Percentiles rank a stretch among this genome's conserved stretches.
Conservation (phyloP, 2,329 filamentous ascomycete species). For the Fusarium sp. region DNA sequence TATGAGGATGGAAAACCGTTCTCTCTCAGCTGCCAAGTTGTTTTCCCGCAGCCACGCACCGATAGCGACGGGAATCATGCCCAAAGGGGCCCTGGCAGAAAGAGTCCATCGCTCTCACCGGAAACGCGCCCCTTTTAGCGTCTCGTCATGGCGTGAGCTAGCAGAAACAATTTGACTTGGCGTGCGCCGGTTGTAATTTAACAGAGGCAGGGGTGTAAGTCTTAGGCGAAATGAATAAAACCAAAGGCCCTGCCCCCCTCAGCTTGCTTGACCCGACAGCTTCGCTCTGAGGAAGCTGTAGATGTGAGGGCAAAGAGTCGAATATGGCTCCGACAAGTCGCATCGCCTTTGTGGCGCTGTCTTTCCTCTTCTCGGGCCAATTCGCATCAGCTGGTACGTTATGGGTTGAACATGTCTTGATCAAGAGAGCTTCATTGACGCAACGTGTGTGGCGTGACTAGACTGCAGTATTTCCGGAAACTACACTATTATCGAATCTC, state of each 20-base stretch:
- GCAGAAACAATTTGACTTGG: slow-evolving; percentile 28
- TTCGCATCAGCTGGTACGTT: slow-evolving; percentile 39
- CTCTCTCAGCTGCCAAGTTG: neutral
- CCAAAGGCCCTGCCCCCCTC: slow-evolving; percentile 3
- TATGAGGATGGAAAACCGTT: neutral
- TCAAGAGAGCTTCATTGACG: slow-evolving; percentile 9
- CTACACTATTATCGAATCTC: slow-evolving; percentile 42
- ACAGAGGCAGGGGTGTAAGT: slow-evolving; percentile 17
- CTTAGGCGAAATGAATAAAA: slow-evolving; percentile 43
- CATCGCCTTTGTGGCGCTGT: slow-evolving; percentile 40
- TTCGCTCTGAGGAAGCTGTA: slow-evolving; percentile 23
- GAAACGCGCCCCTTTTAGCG: slow-evolving; percentile 32
- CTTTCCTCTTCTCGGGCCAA: slow-evolving; percentile 34
- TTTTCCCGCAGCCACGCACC: slow-evolving; percentile 15
- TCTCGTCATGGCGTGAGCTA: slow-evolving; percentile 39
- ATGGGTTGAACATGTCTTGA: neutral
- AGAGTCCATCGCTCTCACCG: slow-evolving; percentile 16
- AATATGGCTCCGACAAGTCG: slow-evolving; percentile 39
- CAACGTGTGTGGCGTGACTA: slow-evolving; percentile 8
- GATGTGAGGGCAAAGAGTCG: slow-evolving; percentile 34
- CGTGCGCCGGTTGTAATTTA: slow-evolving; percentile 27
- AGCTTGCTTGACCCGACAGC: slow-evolving; percentile 10
- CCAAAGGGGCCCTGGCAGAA: slow-evolving; percentile 10
- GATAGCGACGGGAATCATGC: slow-evolving; percentile 18
- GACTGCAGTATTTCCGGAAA: slow-evolving; percentile 43